A percentile compares a stretch with the other conserved stretches of the same genome.
phyloP scores from a whole-genome alignment of 495 filamentous ascomycete species.

The Podospora comata region DNA sequence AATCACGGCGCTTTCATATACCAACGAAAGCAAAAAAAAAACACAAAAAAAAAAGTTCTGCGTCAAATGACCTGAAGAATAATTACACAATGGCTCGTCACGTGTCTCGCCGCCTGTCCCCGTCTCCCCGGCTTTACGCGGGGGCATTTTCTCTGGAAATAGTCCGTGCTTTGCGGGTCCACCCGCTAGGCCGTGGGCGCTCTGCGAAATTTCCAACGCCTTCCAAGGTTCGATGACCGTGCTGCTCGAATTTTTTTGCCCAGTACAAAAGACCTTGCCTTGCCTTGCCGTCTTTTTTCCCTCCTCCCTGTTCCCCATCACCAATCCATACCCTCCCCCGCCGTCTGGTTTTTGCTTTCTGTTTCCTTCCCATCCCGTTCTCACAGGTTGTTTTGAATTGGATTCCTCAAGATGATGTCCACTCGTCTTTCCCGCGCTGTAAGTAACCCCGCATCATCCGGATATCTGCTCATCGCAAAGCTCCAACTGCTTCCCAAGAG shows the following conservation, averaged over 20 bases:
- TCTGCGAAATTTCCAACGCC: constrained; percentile 33
- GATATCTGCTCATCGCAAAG: constrained; percentile 1
- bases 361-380: constrained; percentile 24
- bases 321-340: constrained; percentile 28
- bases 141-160: constrained; percentile 4
- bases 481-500: constrained; percentile 18
- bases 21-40: neutral
- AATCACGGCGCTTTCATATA: neutral
- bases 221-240: constrained; percentile 29
- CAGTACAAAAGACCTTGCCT: constrained; percentile 26
- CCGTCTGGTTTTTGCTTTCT: constrained; percentile 34
- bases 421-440: constrained; percentile 67
- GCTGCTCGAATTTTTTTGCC: constrained; percentile 43
- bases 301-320: constrained; percentile 25
- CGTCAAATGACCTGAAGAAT: neutral
- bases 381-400: constrained; percentile 32
- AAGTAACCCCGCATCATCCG: constrained; percentile 32
- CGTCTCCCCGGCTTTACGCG: neutral
- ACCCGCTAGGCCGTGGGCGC: constrained; percentile 21
- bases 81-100: neutral
- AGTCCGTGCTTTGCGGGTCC: constrained; percentile 25
- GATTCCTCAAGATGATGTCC: constrained; percentile 58
- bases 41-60: neutral
- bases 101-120: constrained; percentile 2
- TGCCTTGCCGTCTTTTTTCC: constrained; percentile 13